A percentile compares a stretch with the other conserved stretches of the same genome.
Conservation (phyloP, 129 eudicot genomes). For the Tagetes erecta region DNA sequence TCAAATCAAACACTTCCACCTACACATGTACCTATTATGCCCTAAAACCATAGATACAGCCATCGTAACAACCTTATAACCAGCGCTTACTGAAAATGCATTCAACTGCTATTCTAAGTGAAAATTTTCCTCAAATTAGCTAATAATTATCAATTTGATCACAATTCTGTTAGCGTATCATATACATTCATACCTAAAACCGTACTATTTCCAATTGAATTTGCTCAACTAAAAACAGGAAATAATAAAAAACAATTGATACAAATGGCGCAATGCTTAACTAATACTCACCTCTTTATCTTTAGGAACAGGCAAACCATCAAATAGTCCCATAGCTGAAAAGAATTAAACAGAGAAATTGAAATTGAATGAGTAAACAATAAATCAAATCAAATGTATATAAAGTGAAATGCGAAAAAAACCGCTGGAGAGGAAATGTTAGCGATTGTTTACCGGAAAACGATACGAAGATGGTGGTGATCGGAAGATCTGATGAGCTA, state of each 20-base stretch:
- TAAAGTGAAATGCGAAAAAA: no score
- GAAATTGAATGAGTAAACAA: constrained; percentile 23
- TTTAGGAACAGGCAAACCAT: constrained; percentile 77
- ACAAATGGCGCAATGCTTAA: neutral
- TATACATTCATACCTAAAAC: neutral
- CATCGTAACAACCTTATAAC: neutral
- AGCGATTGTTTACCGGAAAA: constrained; percentile 29
- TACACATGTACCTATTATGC: neutral
- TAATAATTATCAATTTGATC: neutral
- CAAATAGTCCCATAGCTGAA: constrained; percentile 79
- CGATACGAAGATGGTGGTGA: constrained; percentile 21
- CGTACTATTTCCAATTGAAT: neutral
- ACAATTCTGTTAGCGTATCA: neutral
- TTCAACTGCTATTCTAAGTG: neutral
- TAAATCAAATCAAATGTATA: constrained; percentile 1
- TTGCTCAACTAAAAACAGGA: neutral
- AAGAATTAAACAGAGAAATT: constrained; percentile 16
- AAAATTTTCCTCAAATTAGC: neutral
- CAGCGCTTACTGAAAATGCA: neutral
- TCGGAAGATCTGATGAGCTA: constrained; percentile 33
- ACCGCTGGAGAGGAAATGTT: neutral
- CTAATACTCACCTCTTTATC: constrained; percentile 68
- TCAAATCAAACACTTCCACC: neutral
- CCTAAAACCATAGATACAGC: neutral
- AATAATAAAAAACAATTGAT: neutral